Evolutionary conservation across 805 yeast species (phyloP), one percentile per base, ranked within the genome.

Genomic region (Millerago galiae): DNA sequence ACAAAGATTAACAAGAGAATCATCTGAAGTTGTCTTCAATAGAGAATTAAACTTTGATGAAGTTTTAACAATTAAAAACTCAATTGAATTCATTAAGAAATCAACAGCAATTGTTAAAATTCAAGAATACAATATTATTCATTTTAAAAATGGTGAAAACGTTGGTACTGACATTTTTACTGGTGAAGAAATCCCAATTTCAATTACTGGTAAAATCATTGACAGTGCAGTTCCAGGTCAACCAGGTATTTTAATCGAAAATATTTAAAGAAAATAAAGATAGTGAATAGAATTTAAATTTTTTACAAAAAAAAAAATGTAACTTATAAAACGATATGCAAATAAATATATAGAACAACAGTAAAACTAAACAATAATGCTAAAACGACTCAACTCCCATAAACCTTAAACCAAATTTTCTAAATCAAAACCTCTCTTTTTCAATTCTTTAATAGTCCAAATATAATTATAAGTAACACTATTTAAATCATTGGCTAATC

Each of bases 221-320:
- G 96, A 86, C 50, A 73, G 73, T 48, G 90, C 98, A 24, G 82
- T 85, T 50, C 99, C 99, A 37, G 98, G 98, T 47, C 75, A 77
- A 53, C 98, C 99, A 31, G 97, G 95, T 56, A 79, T 91, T 56
- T 64, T 79, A 49, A 72, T 91, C 49, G 77, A 68, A 52, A 90
- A 90, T 64, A 58, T 82, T 37, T 43, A 46, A 40, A 31, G n/a
- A 21, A 15, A 17, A 17, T 17, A 15, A 12, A 32, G 7, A 17
- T 34, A 24, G 16, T 24, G n/a, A n/a, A 34, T 34, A 24, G 36
- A 34, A 24, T 34, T 21, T n/a, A 21, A 21, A 21, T 21, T 10
- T 32, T 31, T 15, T 31, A 14, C 11, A 24, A 15, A 12, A 18
- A 21, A 21, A n/a, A 18, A 34, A n/a, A 6, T 21, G 10, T 34